Conservation (phyloP, 1,284 basidiomycete genomes). For the Calocybe gambosa region DNA sequence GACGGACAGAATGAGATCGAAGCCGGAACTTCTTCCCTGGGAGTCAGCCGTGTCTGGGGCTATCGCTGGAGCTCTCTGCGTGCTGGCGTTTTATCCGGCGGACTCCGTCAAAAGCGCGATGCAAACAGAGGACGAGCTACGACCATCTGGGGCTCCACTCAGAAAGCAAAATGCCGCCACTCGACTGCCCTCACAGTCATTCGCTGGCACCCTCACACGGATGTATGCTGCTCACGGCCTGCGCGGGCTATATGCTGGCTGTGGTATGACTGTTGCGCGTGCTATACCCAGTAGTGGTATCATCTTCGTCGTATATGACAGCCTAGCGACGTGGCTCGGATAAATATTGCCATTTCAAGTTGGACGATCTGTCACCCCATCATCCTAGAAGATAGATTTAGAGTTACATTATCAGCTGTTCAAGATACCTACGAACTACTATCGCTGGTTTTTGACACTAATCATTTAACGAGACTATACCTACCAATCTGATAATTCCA, state of each 20-base stretch:
- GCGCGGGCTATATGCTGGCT: constrained; percentile 89
- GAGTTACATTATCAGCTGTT: too few species aligned
- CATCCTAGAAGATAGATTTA: too few species aligned
- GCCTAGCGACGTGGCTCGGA: constrained; percentile 40
- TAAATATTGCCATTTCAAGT: constrained; percentile 22
- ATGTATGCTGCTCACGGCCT: constrained; percentile 80
- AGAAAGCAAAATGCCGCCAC: constrained; percentile 23
- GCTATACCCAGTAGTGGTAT: constrained; percentile 87
- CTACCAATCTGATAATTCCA: too few species aligned
- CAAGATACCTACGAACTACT: too few species aligned
- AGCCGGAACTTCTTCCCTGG: constrained; percentile 52
- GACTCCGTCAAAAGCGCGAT: constrained; percentile 95
- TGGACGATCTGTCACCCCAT: too few species aligned
- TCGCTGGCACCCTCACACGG: constrained; percentile 52
- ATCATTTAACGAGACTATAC: too few species aligned
- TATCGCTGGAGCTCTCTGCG: constrained; percentile 82
- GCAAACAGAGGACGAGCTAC: constrained; percentile 89
- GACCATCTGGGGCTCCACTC: constrained; percentile 36
- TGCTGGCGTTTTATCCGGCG: constrained; percentile 84
- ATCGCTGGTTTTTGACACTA: too few species aligned
- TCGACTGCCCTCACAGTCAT: constrained; percentile 44
- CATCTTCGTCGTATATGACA: constrained; percentile 86
- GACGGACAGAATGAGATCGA: constrained; percentile 82
- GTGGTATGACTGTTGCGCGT: constrained; percentile 85
- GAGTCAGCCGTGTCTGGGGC: constrained; percentile 87